Base-by-base conservation (phyloP, 1,139 yeast genomes). In the Pichia cactophila region DNA sequence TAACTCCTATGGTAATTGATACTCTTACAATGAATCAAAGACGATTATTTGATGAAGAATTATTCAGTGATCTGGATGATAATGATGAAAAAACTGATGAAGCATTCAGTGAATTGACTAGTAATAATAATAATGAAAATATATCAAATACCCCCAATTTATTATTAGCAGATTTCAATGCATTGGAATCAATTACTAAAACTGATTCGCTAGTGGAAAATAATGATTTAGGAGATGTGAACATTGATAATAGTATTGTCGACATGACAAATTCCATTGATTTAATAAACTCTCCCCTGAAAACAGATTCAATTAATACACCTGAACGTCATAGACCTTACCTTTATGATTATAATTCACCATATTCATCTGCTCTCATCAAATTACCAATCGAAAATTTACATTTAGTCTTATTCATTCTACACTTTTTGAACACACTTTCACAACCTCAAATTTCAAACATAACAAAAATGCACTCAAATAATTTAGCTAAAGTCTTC, bases 401-500 rank as follows among this genome's bases (percentile, higher is more conserved):
- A 14, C 64, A 65, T 45, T 53, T 65, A 33, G 53, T 62, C n/a
- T 40, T 61, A 5, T 65, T 62, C 41, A 44, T 65, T 11, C 33
- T 66, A 8, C 31, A 53, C 10, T 61, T 65, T 42, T 52, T 66
- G n/a, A 53, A 57, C 37, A 42, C 52, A n/a, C 44, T 64, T 16
- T 48, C 61, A 14, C 41, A 48, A 20, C 60, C 60, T 2, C 53
- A 56, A 14, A 46, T 56, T 7, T 58, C 60, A 23, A 38, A 49
- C 17, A 51, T 55, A 23, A 65, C 69, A 14, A 62, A 62, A 50
- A 66, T 66, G 69, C 55, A 61, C 17, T 43, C 63, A 2, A 53
- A 55, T 9, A 66, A 65, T 45, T 43, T 66, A 36, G 59, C 69
- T 16, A 65, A 65, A 47, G 61, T 66, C 43, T 63, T 66, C 50